phyloP scores from a whole-genome alignment of 2,329 filamentous ascomycete species.

The Beauveria australis region DNA sequence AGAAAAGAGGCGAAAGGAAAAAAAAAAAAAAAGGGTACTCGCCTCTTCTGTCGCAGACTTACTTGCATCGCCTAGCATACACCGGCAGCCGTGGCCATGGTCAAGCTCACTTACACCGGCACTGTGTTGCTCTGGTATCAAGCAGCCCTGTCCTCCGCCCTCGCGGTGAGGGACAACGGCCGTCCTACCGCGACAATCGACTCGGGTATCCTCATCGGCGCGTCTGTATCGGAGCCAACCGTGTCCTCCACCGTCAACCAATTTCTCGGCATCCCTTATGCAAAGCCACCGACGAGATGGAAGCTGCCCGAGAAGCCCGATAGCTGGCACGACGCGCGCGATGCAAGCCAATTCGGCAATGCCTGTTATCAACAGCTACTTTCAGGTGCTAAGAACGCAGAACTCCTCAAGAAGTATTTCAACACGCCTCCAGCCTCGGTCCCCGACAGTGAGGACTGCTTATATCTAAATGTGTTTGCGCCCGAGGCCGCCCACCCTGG shows the following conservation, averaged over 20 bases:
- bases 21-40: neutral
- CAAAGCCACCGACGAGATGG: conserved; percentile 20
- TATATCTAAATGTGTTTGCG: conserved; percentile 25
- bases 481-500: conserved; percentile 14
- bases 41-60: neutral
- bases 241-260: conserved; percentile 15
- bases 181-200: conserved; percentile 5
- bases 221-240: neutral
- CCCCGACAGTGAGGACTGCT: conserved; percentile 25
- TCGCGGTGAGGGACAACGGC: neutral
- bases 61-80: neutral
- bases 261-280: conserved; percentile 26
- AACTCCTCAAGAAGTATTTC: conserved; percentile 12
- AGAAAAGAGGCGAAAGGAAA: neutral
- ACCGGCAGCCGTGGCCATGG: neutral
- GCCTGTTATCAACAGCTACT: conserved; percentile 14
- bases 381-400: neutral
- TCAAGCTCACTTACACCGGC: conserved; percentile 1
- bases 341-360: conserved; percentile 18
- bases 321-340: conserved; percentile 16
- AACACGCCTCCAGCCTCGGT: conserved; percentile 18
- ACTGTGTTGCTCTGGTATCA: conserved; percentile 3
- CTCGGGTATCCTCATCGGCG: neutral
- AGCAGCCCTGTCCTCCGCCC: neutral
- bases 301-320: conserved; percentile 14